These are phyloP conservation scores for Globisporangium yorkense DNA, from an alignment of 352 stramenopile species.

Conservation along the genomic window DNA sequence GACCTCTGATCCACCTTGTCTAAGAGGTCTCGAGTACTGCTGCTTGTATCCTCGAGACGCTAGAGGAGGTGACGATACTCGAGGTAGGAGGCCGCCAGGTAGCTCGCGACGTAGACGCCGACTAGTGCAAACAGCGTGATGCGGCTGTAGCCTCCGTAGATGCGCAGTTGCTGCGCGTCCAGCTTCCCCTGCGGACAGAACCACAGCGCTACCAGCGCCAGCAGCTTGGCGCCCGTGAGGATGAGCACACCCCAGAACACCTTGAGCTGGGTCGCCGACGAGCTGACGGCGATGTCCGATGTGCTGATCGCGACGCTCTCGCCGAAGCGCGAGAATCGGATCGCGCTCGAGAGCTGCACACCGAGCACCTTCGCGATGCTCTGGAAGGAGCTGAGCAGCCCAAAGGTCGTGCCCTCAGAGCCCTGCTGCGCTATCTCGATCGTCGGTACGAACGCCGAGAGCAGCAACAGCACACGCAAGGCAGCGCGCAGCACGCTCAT, in stretches of 20 bases:
- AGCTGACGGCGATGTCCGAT: background rate
- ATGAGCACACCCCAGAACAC: slow-evolving; percentile 17
- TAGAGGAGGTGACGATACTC: too few species aligned
- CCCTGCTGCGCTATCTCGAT: slow-evolving; percentile 37
- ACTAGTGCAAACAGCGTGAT: slow-evolving; percentile 2
- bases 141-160: slow-evolving; percentile 39
- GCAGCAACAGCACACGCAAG: slow-evolving; percentile 20
- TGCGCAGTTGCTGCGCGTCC: slow-evolving; percentile 36
- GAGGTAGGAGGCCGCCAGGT: slow-evolving; percentile 1
- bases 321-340: slow-evolving; percentile 2
- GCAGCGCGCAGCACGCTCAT: slow-evolving; percentile 12
- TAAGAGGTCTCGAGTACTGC: too few species aligned
- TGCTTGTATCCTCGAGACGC: too few species aligned
- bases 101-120: slow-evolving; percentile 17
- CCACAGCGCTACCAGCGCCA: slow-evolving; percentile 17
- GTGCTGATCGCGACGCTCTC: slow-evolving; percentile 7
- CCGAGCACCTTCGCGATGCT: slow-evolving; percentile 24
- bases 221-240: slow-evolving; percentile 13
- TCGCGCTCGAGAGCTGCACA: slow-evolving; percentile 12
- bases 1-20: too few species aligned
- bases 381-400: slow-evolving; percentile 27
- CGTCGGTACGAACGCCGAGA: slow-evolving; percentile 30
- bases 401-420: slow-evolving; percentile 36
- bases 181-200: slow-evolving; percentile 34
- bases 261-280: background rate